Evolutionary conservation across 2,329 filamentous ascomycete genomes (phyloP).

Genomic region (Aspergillus sp.): DNA sequence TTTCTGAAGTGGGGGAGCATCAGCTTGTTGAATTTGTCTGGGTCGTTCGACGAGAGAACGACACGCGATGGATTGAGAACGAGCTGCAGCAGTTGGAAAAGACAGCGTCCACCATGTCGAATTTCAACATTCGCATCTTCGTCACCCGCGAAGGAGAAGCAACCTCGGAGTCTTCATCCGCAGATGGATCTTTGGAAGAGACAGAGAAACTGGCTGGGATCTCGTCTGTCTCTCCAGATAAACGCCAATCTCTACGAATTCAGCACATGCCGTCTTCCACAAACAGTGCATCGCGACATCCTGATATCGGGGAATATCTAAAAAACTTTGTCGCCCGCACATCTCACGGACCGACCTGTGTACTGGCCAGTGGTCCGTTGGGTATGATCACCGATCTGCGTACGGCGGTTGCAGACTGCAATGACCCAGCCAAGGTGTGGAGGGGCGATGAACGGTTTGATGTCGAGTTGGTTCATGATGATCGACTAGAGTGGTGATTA

Average conservation of each 20-base stretch:
- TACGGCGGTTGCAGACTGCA: slow-evolving; percentile 49
- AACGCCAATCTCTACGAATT: slow-evolving; percentile 5
- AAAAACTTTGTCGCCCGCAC: slow-evolving; percentile 42
- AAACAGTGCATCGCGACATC: slow-evolving; percentile 11
- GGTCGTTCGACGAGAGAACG: slow-evolving; percentile 53
- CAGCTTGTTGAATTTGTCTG: slow-evolving; percentile 58
- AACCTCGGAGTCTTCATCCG: slow-evolving; percentile 10
- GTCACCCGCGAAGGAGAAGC: slow-evolving; percentile 49
- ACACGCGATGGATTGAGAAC: slow-evolving; percentile 54
- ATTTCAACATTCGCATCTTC: slow-evolving; percentile 53
- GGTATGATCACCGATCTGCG: slow-evolving; percentile 58
- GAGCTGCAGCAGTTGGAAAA: slow-evolving; percentile 52
- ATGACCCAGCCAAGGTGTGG: slow-evolving; percentile 53
- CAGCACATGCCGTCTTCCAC: slow-evolving; percentile 4
- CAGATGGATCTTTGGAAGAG: slow-evolving; percentile 8
- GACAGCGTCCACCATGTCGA: slow-evolving; percentile 28
- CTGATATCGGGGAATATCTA: slow-evolving; percentile 44
- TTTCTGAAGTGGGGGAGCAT: slow-evolving; percentile 28
- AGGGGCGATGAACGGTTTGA: slow-evolving; percentile 53
- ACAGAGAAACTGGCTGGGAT: background rate
- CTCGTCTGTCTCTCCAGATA: background rate
- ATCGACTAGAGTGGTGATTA: slow-evolving; percentile 43
- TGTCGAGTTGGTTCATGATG: slow-evolving; percentile 56
- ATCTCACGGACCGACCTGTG: slow-evolving; percentile 45
- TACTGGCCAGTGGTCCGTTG: slow-evolving; percentile 58